Base-by-base conservation (phyloP, 163 green algal genomes). In the Scenedesmus sp. region DNA sequence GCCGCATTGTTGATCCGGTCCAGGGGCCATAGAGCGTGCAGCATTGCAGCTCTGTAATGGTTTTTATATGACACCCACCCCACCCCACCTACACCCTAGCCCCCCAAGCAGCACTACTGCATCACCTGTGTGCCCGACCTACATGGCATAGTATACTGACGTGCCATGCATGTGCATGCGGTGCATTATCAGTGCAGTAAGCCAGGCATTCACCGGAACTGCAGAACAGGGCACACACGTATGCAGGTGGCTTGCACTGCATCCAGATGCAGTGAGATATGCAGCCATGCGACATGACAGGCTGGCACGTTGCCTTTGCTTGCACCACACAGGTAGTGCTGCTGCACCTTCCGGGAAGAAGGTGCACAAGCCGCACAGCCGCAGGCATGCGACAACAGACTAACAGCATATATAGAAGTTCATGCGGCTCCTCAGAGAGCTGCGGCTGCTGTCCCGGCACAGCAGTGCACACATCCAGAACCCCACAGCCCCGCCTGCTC, bases 31-130 rank as follows among this genome's bases (percentile, higher is more conserved):
- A 52, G 70, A 79, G 70, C 20, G 13, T 15, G 70, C 70, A 79
- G 70, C 70, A 26, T 79, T 79, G 70, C 70, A 79, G 70, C 70
- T 79, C 70, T 79, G 70, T 52, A 79, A 79, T 79, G 70, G 46
- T 9, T 76, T 79, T 79, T 15, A 2, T 79, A 52, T 79, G 23
- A 46, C 70, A 46, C 23, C 70, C 70, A 5, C 23, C 23, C 5
- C 4, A 23, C 23, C 70, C 4, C 70, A 79, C 12, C 70, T 79
- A 79, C 70, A 52, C 6, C 23, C 70, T 52, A 79, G 23, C 70
- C 3, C 70, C 70, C 23, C 23, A 52, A 79, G 70, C 23, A 79
- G 23, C 23, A 13, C 23, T 4, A 52, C 70, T 3, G 23, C 70
- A 79, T 46, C 23, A 79, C 20, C 70, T 79, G 70, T 23, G 46